Conservation (phyloP, 139 green algal species). For the Coelastrella sp. region DNA sequence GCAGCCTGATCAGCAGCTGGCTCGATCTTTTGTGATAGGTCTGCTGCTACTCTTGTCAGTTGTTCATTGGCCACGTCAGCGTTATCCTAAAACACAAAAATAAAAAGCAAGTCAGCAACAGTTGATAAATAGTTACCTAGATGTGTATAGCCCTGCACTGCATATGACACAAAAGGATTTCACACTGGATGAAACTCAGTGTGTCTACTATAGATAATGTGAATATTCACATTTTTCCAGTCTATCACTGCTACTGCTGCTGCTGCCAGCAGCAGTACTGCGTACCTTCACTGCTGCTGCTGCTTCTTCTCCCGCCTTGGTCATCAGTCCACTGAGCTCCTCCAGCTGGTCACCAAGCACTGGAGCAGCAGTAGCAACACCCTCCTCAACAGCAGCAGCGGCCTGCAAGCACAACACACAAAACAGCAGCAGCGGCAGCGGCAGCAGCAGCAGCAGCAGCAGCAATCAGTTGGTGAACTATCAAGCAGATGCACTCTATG, state of each 20-base stretch:
- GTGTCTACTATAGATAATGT: too few species aligned
- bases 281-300: not conserved
- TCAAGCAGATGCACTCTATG: too few species aligned
- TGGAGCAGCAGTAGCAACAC: not conserved
- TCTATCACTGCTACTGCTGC: not conserved
- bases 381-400: not conserved
- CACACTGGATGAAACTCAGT: too few species aligned
- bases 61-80: not conserved
- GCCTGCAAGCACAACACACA: not conserved
- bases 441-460: not conserved
- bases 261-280: not conserved
- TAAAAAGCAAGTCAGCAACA: not conserved
- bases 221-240: not conserved
- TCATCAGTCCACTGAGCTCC: not conserved
- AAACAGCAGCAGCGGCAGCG: not conserved
- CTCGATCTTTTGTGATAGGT: not conserved
- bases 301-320: not conserved
- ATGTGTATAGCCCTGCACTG: too few species aligned
- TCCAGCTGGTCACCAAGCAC: not conserved
- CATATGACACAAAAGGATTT: too few species aligned
- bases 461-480: not conserved
- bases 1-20: conserved; percentile 1
- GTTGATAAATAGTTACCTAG: too few species aligned
- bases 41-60: not conserved
- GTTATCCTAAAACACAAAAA: not conserved